Conservation (phyloP, 2,329 filamentous ascomycete species). For the Aspergillus tubingensis region DNA sequence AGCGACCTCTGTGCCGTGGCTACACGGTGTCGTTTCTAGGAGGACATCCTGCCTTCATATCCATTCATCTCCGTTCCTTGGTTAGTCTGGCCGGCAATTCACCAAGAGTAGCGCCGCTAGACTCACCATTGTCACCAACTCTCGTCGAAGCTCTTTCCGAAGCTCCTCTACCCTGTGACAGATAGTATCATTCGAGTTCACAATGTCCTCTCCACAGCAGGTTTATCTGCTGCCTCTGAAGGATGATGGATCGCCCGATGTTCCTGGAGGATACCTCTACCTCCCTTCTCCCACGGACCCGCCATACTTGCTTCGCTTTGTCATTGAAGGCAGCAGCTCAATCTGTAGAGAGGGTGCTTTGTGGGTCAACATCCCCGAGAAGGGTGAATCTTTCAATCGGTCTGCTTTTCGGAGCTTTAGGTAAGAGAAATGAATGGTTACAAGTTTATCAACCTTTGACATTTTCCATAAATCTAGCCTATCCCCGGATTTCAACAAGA, state of each 20-base stretch:
- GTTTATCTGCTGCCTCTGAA: conserved; percentile 89
- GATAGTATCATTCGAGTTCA: background rate
- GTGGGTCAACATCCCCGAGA: conserved; percentile 91
- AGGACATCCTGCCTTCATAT: no score
- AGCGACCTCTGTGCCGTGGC: background rate
- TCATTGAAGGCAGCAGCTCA: conserved; percentile 91
- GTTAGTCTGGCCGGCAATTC: background rate
- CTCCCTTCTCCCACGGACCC: conserved; percentile 75
- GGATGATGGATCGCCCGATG: conserved; percentile 87
- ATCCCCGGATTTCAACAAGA: conserved; percentile 87
- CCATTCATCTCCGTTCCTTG: background rate
- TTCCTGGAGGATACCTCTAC: conserved; percentile 89
- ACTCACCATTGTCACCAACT: background rate
- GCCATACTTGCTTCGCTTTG: conserved; percentile 77
- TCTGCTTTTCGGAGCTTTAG: conserved; percentile 83
- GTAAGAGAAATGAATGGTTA: conserved; percentile 55
- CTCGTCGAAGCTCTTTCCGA: background rate
- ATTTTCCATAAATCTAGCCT: conserved; percentile 55
- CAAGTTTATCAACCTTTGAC: background rate
- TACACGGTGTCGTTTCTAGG: background rate
- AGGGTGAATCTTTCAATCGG: conserved; percentile 74
- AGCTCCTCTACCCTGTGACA: background rate
- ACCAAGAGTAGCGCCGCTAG: background rate
- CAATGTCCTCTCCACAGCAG: conserved; percentile 48
- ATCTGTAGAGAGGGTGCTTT: conserved; percentile 92